A percentile compares a stretch with the other conserved stretches of the same genome.
These are phyloP conservation scores for Salisapilia sapeloensis DNA, from an alignment of 352 stramenopile species.

Conservation along the genomic window DNA sequence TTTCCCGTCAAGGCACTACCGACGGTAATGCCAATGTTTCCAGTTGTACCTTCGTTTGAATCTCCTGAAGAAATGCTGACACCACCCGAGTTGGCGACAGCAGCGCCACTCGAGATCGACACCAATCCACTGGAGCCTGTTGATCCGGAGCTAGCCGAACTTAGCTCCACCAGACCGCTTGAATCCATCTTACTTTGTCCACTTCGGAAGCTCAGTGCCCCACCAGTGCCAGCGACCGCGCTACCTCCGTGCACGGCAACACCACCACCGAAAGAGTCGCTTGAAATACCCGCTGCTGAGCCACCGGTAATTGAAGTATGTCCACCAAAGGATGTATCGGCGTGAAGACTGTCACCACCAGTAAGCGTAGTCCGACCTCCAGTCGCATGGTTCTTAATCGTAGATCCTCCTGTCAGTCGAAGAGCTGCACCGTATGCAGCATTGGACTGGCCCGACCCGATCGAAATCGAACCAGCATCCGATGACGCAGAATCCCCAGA, in stretches of 20 bases:
- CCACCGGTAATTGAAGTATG: constrained; percentile 21
- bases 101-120: constrained; percentile 9
- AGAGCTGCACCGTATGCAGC: background rate
- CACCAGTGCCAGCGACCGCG: constrained; percentile 17
- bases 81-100: background rate
- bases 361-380: constrained; percentile 8
- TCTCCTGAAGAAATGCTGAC: constrained; percentile 3
- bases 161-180: too few species aligned
- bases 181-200: constrained; percentile 14
- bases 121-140: constrained; percentile 24
- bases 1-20: constrained; percentile 19
- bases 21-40: constrained; percentile 18
- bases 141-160: too few species aligned
- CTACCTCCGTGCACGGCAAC: constrained; percentile 24
- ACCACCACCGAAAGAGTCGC: constrained; percentile 11
- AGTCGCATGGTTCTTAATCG: constrained; percentile 3
- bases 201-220: constrained; percentile 19
- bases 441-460: constrained; percentile 17
- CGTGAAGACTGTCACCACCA: constrained; percentile 10
- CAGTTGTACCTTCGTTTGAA: constrained; percentile 4
- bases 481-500: constrained; percentile 18
- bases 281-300: constrained; percentile 11
- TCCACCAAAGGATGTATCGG: constrained; percentile 24
- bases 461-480: constrained; percentile 14
- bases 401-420: background rate